These are phyloP conservation scores for Syncephalastrum monosporum DNA, from an alignment of 371 early-diverging fungal species.

Conservation along the genomic window DNA sequence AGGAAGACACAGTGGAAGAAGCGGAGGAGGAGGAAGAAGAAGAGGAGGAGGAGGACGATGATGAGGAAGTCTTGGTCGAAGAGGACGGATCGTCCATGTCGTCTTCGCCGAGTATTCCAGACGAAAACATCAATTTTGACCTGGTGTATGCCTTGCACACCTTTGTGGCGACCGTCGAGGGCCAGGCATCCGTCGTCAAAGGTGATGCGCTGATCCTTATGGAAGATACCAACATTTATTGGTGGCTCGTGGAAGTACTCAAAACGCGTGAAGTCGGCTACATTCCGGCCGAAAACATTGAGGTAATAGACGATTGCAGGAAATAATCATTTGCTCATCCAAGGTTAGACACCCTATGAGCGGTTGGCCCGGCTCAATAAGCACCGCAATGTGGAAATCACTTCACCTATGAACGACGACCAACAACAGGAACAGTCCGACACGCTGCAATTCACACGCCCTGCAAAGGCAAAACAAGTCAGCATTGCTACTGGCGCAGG, in stretches of 20 bases:
- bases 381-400: constrained; percentile 75
- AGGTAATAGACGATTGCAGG: constrained; percentile 44
- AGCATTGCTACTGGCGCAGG: constrained; percentile 30
- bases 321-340: constrained; percentile 4
- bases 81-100: constrained; percentile 48
- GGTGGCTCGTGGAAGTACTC: constrained; percentile 94
- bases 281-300: constrained; percentile 95
- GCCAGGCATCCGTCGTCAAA: constrained; percentile 88
- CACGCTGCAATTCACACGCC: not conserved
- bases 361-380: constrained; percentile 88
- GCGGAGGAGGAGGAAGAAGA: constrained; percentile 30
- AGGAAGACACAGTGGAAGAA: constrained; percentile 7
- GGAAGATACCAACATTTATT: constrained; percentile 95
- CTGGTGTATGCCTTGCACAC: constrained; percentile 92
- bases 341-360: constrained; percentile 78
- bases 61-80: constrained; percentile 50
- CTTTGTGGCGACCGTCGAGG: constrained; percentile 92
- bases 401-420: constrained; percentile 33
- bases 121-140: constrained; percentile 77
- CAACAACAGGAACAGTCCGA: constrained; percentile 4
- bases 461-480: constrained; percentile 23
- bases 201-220: constrained; percentile 86
- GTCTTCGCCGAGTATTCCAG: constrained; percentile 62
- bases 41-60: constrained; percentile 44
- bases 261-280: constrained; percentile 90